Conservation (phyloP, 2,329 filamentous ascomycete genomes). For the Cadophora sp. region DNA sequence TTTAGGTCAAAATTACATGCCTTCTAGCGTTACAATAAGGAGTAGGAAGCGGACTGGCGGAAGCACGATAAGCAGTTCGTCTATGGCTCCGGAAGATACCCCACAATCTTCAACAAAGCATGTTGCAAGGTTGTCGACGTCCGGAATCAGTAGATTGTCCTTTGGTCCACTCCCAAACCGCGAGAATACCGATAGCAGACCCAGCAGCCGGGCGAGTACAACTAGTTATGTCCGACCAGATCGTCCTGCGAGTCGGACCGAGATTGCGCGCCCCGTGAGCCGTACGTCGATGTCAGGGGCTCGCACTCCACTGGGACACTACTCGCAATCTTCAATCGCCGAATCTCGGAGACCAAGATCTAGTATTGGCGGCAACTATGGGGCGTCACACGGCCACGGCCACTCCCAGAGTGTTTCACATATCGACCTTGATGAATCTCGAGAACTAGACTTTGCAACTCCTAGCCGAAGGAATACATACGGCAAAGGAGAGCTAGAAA, state of each 20-base stretch:
- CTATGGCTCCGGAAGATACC: slow-evolving; percentile 39
- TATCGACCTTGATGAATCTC: slow-evolving; percentile 42
- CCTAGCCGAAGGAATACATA: slow-evolving; percentile 54
- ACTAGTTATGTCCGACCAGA: slow-evolving; percentile 42
- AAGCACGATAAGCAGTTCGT: slow-evolving; percentile 45
- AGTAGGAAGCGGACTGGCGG: slow-evolving; percentile 72
- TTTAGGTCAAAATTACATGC: slow-evolving; percentile 52
- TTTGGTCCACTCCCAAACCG: slow-evolving; percentile 68
- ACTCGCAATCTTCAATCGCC: slow-evolving; percentile 42
- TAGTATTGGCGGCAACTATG: slow-evolving; percentile 43
- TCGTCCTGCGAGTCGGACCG: slow-evolving; percentile 42
- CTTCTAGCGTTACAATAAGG: slow-evolving; percentile 68
- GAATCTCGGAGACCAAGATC: slow-evolving; percentile 44
- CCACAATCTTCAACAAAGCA: slow-evolving; percentile 53
- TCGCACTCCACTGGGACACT: slow-evolving; percentile 46
- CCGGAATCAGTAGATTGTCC: slow-evolving; percentile 67
- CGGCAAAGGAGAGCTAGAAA: slow-evolving; percentile 49
- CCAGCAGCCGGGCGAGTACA: slow-evolving; percentile 43
- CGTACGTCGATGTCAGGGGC: slow-evolving; percentile 44
- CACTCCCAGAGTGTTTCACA: slow-evolving; percentile 46
- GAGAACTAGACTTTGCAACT: slow-evolving; percentile 47
- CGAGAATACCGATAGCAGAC: slow-evolving; percentile 38
- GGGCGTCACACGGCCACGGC: slow-evolving; percentile 42
- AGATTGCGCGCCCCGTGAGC: slow-evolving; percentile 41
- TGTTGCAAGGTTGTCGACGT: slow-evolving; percentile 65